Evolutionary conservation across 2,329 filamentous ascomycete genomes (phyloP), one percentile per base, ranked within the genome.

Genomic region (Alternaria novae-zelandiae): DNA sequence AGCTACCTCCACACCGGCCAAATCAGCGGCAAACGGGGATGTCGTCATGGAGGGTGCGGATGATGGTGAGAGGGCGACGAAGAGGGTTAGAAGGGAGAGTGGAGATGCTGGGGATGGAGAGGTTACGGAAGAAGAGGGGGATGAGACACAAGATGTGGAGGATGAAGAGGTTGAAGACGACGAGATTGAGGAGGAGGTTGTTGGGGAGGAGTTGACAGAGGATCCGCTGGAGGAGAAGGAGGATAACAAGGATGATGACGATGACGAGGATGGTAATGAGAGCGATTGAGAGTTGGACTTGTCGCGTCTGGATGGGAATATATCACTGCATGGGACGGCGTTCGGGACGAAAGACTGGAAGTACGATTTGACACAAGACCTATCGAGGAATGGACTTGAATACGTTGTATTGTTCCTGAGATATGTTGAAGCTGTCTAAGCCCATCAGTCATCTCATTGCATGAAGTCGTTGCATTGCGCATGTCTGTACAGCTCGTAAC

Each of bases 241-340:
- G 44, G 77, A 71, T 3, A 80, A 82, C 9, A 78, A 79, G 5
- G 80, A 81, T 2, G 82, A 83, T 15, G 82, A 82, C 55, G 82
- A 83, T 2, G 86, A 82, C 62, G 77, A 83, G 25, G 88, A 90
- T 61, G 89, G 91, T 67, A 89, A 82, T 28, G 80, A 81, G 51
- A 80, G 78, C 55, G 79, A 80, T 68, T 81, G 69, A 75, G 50
- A 30, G 47, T 9, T 28, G 17, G 13, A 20, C 20, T 2, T 28
- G 17, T 30, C 11, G 41, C 20, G 17, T 36, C 30, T 17, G 32
- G 20, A 23, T 51, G 25, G 50, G 13, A 43, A 54, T 32, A 57
- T 43, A 65, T 59, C 55, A 65, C 57, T 76, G 74, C 74, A 78
- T 77, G 56, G 59, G 57, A 59, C 51, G 74, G 76, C 74, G 74